Evolutionary conservation across 805 yeast genomes (phyloP).

Genomic region (Sugiyamaella qingdaonensis): DNA sequence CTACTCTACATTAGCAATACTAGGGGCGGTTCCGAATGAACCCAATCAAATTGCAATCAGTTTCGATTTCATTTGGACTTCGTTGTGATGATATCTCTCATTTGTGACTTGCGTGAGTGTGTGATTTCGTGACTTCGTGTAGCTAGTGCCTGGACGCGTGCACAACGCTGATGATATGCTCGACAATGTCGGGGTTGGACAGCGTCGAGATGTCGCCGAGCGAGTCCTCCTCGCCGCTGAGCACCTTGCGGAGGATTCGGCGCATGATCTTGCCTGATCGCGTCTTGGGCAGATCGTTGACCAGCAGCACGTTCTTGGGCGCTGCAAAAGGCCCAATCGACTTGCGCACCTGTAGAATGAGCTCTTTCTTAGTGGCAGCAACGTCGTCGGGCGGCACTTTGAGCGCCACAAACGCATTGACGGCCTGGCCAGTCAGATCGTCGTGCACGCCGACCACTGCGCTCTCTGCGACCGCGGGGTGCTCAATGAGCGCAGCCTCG

Average conservation of each 20-base stretch:
- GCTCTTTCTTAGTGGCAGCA: slow-evolving; percentile 53
- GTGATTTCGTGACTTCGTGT: no score
- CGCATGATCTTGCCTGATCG: slow-evolving; percentile 98
- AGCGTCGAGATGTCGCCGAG: slow-evolving; percentile 89
- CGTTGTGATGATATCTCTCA: no score
- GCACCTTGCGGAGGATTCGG: slow-evolving; percentile 88
- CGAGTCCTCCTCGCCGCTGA: slow-evolving; percentile 83
- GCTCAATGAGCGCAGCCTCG: slow-evolving; percentile 83
- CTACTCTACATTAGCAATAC: no score
- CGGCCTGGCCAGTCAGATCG: slow-evolving; percentile 96
- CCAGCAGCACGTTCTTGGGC: slow-evolving; percentile 80
- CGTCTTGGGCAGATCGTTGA: slow-evolving; percentile 93
- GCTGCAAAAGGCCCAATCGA: slow-evolving; percentile 93
- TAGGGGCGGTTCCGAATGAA: no score
- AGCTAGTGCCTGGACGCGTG: slow-evolving; percentile 8
- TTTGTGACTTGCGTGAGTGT: no score
- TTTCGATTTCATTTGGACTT: no score
- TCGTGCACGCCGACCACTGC: slow-evolving; percentile 97
- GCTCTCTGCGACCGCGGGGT: slow-evolving; percentile 77
- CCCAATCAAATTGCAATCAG: no score
- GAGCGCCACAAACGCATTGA: slow-evolving; percentile 87
- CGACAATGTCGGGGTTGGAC: slow-evolving; percentile 80
- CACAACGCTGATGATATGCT: slow-evolving; percentile 67
- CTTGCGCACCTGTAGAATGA: slow-evolving; percentile 82
- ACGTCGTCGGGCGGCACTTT: slow-evolving; percentile 45